These are phyloP conservation scores for Botrytis cinerea DNA, from an alignment of 2,329 filamentous ascomycete species.

Conservation along the genomic window DNA sequence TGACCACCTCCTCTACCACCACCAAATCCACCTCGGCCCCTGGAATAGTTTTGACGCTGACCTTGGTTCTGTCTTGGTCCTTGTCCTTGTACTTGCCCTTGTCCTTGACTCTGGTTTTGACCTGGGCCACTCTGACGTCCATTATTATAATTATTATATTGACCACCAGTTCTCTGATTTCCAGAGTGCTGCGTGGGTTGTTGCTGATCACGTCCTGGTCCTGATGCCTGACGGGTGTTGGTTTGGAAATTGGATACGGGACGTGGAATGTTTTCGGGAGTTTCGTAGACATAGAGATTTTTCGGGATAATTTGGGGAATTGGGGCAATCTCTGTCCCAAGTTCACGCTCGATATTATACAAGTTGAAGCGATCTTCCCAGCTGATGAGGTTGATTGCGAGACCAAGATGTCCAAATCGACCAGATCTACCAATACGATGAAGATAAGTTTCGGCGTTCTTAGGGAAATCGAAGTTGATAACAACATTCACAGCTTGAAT, in stretches of 20 bases:
- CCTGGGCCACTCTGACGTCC: conserved; percentile 37
- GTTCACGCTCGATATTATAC: conserved; percentile 96
- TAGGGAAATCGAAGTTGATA: conserved; percentile 99
- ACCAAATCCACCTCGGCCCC: conserved; percentile 27
- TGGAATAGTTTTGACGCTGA: conserved; percentile 22
- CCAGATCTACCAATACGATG: conserved; percentile 98
- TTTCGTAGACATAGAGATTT: conserved; percentile 96
- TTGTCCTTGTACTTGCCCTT: conserved; percentile 37
- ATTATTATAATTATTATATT: conserved; percentile 32
- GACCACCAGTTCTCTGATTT: conserved; percentile 32
- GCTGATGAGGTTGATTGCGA: conserved; percentile 98
- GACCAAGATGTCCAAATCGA: conserved; percentile 92
- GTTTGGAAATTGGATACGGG: conserved; percentile 61
- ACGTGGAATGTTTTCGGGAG: conserved; percentile 89
- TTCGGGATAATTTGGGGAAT: conserved; percentile 95
- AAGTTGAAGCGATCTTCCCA: conserved; percentile 99
- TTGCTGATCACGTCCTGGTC: conserved; percentile 34
- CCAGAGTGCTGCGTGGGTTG: conserved; percentile 35
- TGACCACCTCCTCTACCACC: conserved; percentile 38
- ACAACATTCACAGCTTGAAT: conserved; percentile 99
- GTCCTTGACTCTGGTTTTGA: conserved; percentile 36
- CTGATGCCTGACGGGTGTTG: conserved; percentile 36
- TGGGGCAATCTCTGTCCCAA: conserved; percentile 96
- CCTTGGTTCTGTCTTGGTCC: conserved; percentile 33
- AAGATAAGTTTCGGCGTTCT: conserved; percentile 98